phyloP scores from a whole-genome alignment of 202 grass and related monocot genomes.

The Cymbopogon flexuosus region DNA sequence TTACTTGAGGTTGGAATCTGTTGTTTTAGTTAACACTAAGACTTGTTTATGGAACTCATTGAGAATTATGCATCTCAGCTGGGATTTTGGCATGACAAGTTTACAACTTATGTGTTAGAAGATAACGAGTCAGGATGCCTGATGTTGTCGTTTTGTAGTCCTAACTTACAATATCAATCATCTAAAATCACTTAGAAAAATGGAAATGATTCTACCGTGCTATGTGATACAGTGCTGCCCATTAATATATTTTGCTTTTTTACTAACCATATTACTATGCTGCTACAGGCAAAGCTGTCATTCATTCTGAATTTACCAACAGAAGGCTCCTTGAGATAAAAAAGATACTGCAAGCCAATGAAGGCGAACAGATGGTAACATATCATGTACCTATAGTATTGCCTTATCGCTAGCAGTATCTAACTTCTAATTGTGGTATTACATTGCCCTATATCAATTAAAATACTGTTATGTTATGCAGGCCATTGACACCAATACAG shows the following conservation, averaged over 20 bases:
- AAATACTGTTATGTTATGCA: conserved; percentile 27
- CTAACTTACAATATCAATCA: background rate
- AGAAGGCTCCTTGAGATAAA: conserved; percentile 80
- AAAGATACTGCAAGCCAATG: conserved; percentile 51
- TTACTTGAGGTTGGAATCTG: background rate
- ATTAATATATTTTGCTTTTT: background rate
- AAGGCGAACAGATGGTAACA: conserved; percentile 43
- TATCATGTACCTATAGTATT: conserved; percentile 13
- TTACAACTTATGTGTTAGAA: background rate
- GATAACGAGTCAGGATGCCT: background rate
- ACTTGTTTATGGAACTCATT: conserved; percentile 10
- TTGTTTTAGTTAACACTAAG: background rate
- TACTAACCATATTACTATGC: conserved; percentile 1
- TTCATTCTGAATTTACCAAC: conserved; percentile 82
- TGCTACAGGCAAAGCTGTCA: conserved; percentile 67
- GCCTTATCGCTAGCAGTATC: background rate
- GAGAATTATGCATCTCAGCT: background rate
- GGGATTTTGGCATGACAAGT: background rate
- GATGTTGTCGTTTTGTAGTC: background rate
- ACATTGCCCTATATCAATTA: background rate
- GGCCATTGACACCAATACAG: conserved; percentile 44
- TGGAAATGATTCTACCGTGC: background rate
- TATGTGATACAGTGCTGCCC: background rate
- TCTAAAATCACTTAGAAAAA: background rate
- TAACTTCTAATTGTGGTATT: background rate